Evolutionary conservation across 768 basidiomycete species (phyloP), one percentile per base, ranked within the genome.

Genomic region (Lactifluus pinguis): DNA sequence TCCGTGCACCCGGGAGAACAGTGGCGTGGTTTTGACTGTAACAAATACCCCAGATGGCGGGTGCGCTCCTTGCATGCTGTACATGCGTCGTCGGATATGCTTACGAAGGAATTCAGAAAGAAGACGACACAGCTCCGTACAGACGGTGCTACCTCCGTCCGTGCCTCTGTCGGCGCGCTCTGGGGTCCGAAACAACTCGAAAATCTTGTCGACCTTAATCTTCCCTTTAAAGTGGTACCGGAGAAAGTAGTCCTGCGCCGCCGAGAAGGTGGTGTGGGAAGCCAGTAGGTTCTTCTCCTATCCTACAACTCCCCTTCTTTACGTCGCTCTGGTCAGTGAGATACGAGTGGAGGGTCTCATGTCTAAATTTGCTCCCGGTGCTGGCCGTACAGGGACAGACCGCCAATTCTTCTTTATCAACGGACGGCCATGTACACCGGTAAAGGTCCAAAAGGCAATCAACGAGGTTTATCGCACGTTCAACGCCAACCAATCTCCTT

Each of bases 381-480:
- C 81, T 63, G 95, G 94, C 6, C 76, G 95, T 42, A 79, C 83
- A 2, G 83, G 86, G 5, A 80, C 83, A 0, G 97, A 98, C 69
- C 75, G 95, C 2, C 97, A 98, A 66, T 98, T 90, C 72, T 89
- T 91, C 73, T 99, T 85, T 66, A 77, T 98, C 66, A 98, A 99
- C 66, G 89, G 92, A 0, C 78, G 97, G 17, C 97, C 97, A 0
- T 95, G 91, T 67, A 84, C 81, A 64, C 77, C 89, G 9, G 73
- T 77, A 17, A 94, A 91, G 77, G 76, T 95, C 30, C 88, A 92
- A 68, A 94, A 92, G 68, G 86, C 85, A 0, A 82, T 97, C 74
- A 97, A 97, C 68, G 95, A 99, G 66, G 84, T 92, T 2, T 99
- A 97, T 72, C 84, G 87, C 55, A 80, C 85, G 0, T 95, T 95